Evolutionary conservation across 495 filamentous ascomycete genomes (phyloP).

Genomic region (Neurospora sp.): DNA sequence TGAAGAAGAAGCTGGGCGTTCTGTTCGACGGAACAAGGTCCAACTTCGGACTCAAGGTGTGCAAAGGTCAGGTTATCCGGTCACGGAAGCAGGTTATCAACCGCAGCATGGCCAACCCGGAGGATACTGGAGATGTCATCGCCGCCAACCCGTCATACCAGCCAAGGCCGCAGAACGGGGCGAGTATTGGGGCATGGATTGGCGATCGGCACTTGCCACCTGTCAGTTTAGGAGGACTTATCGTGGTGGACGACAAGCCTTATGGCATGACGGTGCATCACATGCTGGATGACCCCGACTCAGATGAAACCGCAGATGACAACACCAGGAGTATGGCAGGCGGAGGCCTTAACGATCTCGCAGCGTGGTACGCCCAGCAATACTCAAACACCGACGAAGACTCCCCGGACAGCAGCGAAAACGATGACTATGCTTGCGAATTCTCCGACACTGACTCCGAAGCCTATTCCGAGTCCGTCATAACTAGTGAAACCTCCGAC

Average conservation of each 20-base stretch:
- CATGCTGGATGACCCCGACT: slow-evolving; percentile 76
- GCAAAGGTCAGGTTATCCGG: slow-evolving; percentile 58
- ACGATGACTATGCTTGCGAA: slow-evolving; percentile 34
- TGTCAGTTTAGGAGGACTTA: slow-evolving; percentile 79
- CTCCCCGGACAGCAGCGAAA: slow-evolving; percentile 26
- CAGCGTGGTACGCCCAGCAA: slow-evolving; percentile 24
- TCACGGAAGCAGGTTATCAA: slow-evolving; percentile 40
- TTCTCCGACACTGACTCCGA: slow-evolving; percentile 51
- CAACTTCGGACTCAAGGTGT: slow-evolving; percentile 47
- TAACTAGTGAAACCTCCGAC: slow-evolving; percentile 35
- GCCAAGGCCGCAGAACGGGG: slow-evolving; percentile 67
- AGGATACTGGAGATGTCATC: slow-evolving; percentile 20
- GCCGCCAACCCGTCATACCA: slow-evolving; percentile 59
- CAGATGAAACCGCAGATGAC: slow-evolving; percentile 33
- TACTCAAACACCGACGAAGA: slow-evolving; percentile 22
- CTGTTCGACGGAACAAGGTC: slow-evolving; percentile 48
- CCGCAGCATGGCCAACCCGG: slow-evolving; percentile 27
- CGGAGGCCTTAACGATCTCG: slow-evolving; percentile 11
- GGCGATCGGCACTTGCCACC: slow-evolving; percentile 77
- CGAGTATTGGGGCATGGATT: slow-evolving; percentile 84
- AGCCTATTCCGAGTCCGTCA: slow-evolving; percentile 31
- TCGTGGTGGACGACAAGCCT: slow-evolving; percentile 70
- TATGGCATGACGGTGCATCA: slow-evolving; percentile 95
- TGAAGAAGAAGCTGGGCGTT: slow-evolving; percentile 56
- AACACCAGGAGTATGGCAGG: slow-evolving; percentile 18